These are phyloP conservation scores for Fraxinus floribunda DNA, from an alignment of 305 asterid species.

Conservation along the genomic window DNA sequence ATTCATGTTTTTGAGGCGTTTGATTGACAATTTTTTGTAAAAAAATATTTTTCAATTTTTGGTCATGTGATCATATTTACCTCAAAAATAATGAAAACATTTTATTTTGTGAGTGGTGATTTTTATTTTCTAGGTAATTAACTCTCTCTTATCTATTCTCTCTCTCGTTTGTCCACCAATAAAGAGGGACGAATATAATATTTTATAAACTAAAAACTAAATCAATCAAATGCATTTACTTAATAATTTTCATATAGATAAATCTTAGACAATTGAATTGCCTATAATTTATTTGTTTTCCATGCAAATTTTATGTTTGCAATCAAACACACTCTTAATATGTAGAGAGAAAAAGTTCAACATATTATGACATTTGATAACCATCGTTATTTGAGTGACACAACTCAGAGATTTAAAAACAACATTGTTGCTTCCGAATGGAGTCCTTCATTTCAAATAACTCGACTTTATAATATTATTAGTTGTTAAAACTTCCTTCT, in stretches of 20 bases:
- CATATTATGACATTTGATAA: neutral
- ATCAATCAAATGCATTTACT: neutral
- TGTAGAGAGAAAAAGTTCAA: neutral
- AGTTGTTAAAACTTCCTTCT: neutral
- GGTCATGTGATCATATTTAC: neutral
- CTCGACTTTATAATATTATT: neutral
- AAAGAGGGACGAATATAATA: no score
- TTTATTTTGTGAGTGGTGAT: neutral
- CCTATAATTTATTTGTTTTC: no score
- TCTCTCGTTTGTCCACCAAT: neutral
- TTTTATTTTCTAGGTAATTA: no score
- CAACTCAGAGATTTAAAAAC: neutral
- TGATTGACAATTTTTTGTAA: no score
- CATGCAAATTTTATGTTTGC: no score
- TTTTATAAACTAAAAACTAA: no score
- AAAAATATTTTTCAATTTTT: no score
- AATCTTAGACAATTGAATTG: no score
- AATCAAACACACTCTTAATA: no score
- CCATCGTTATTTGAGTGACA: neutral
- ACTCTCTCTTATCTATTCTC: no score
- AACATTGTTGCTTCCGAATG: neutral
- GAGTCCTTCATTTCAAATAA: neutral
- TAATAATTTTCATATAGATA: no score
- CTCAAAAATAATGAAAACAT: neutral
- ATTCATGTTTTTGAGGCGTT: no score